Evolutionary conservation across 305 asterid genomes (phyloP).

Genomic region (Fraxinus baroniana): DNA sequence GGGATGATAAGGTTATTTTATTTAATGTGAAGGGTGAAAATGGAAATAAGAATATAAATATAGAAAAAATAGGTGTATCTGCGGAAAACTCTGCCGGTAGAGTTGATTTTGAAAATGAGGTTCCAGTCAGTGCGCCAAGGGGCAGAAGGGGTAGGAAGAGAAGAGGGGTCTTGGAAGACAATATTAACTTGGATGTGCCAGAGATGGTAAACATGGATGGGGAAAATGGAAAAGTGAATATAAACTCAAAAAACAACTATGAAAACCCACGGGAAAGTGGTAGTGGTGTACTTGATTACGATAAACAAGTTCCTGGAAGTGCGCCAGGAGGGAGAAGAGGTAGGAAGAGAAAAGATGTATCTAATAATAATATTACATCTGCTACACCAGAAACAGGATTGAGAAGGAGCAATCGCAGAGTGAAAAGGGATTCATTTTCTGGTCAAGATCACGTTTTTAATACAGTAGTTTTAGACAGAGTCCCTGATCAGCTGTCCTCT

Average conservation of each 20-base stretch:
- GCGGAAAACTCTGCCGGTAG: conserved; percentile 26
- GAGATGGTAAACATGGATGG: conserved; percentile 30
- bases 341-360: conserved; percentile 50
- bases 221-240: conserved; percentile 21
- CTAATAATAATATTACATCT: conserved; percentile 29
- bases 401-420: conserved; percentile 91
- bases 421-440: conserved; percentile 39
- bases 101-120: conserved; percentile 36
- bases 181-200: conserved; percentile 30
- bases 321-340: conserved; percentile 47
- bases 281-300: conserved; percentile 28
- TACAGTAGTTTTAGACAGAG: conserved; percentile 35
- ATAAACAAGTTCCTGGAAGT: conserved; percentile 35
- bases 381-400: conserved; percentile 56
- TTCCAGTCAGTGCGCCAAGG: conserved; percentile 34
- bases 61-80: conserved; percentile 33
- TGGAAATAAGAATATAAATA: conserved; percentile 22
- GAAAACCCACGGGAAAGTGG: conserved; percentile 30
- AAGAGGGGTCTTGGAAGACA: conserved; percentile 32
- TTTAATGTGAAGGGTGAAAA: conserved; percentile 21
- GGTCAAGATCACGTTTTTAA: conserved; percentile 40
- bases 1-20: conserved; percentile 25
- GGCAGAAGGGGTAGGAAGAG: conserved; percentile 75
- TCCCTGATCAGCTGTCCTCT: conserved; percentile 41
- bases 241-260: conserved; percentile 32